Percentiles rank a stretch among this genome's conserved stretches.
Evolutionary conservation across 208 protist species (phyloP).

Genomic region (Trypanosoma cruzi): DNA sequence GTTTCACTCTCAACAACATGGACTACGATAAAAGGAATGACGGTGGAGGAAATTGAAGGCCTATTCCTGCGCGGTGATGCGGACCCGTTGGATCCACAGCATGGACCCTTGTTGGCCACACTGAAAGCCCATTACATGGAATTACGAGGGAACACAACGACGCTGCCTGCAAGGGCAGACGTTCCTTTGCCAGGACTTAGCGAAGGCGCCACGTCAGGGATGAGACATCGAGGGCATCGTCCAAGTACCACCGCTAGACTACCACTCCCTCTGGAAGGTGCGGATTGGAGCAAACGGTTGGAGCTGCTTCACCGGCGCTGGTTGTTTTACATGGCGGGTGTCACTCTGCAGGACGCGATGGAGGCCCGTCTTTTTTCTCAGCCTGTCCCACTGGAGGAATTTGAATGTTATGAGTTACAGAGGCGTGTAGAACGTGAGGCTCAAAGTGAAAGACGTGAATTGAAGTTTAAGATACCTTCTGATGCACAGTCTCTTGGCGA

Average conservation of each 20-base stretch:
- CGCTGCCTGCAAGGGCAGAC: neutral
- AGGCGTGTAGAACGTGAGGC: slow-evolving; percentile 32
- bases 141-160: slow-evolving; percentile 14
- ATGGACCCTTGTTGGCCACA: slow-evolving; percentile 49
- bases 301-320: slow-evolving; percentile 64
- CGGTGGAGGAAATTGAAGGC: slow-evolving; percentile 56
- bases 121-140: slow-evolving; percentile 66
- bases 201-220: neutral
- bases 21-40: slow-evolving; percentile 62
- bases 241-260: neutral
- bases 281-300: slow-evolving; percentile 32
- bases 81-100: slow-evolving; percentile 75
- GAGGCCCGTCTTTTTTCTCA: slow-evolving; percentile 52
- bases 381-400: slow-evolving; percentile 60
- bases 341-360: slow-evolving; percentile 33
- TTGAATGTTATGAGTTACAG: slow-evolving; percentile 36
- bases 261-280: slow-evolving; percentile 18
- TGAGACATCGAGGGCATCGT: neutral
- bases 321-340: slow-evolving; percentile 35
- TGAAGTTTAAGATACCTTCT: slow-evolving; percentile 31
- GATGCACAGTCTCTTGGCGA: slow-evolving; percentile 24
- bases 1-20: slow-evolving; percentile 71
- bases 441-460: slow-evolving; percentile 26
- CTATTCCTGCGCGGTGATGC: slow-evolving; percentile 58
- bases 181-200: neutral